Conservation (phyloP, 768 basidiomycete species). For the Termitomyces sp. region DNA sequence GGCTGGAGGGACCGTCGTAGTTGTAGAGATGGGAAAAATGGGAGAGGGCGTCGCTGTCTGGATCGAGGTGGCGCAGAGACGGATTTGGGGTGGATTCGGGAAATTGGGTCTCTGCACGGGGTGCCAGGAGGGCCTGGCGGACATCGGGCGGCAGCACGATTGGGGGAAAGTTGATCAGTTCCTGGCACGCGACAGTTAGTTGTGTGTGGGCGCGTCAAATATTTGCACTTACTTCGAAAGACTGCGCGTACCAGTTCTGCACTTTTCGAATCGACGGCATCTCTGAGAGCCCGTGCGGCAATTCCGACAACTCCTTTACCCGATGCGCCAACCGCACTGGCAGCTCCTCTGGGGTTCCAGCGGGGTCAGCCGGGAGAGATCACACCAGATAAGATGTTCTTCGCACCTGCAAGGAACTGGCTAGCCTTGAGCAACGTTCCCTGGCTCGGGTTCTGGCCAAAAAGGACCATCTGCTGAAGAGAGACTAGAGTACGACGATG, state of each 20-base stretch:
- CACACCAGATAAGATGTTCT: too few species aligned
- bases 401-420: constrained; percentile 75
- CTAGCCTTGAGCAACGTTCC: constrained; percentile 91
- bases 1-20: background rate
- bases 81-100: constrained; percentile 83
- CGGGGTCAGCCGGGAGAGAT: too few species aligned
- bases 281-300: constrained; percentile 84
- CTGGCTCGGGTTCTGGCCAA: constrained; percentile 93
- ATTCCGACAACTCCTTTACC: constrained; percentile 90
- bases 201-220: background rate
- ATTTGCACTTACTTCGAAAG: constrained; percentile 73
- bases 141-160: constrained; percentile 65
- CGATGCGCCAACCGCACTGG: constrained; percentile 94
- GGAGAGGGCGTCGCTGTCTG: constrained; percentile 13
- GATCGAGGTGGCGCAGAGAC: constrained; percentile 43
- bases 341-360: constrained; percentile 58
- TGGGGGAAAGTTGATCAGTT: constrained; percentile 81
- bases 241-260: constrained; percentile 98
- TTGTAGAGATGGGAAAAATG: constrained; percentile 1
- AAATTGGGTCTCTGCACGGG: constrained; percentile 39
- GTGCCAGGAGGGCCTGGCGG: constrained; percentile 55
- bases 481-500: constrained; percentile 50
- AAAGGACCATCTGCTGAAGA: constrained; percentile 95
- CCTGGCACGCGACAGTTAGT: constrained; percentile 38
- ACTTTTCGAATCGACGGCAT: constrained; percentile 94